Evolutionary conservation across 129 eudicot species (phyloP).

Genomic region (Chrysanthemum makinoi): DNA sequence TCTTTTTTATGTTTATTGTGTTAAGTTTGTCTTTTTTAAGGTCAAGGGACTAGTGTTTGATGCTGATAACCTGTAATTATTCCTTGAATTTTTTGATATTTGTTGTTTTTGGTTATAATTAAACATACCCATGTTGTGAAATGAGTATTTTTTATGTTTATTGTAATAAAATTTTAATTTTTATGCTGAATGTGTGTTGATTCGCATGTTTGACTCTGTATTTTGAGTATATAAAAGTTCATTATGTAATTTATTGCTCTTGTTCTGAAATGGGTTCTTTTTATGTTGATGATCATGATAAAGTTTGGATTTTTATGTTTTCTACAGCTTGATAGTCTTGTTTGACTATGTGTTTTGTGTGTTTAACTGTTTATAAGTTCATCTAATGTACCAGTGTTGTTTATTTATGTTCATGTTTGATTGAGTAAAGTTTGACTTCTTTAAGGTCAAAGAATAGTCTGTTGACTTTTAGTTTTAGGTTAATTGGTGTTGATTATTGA

Average conservation of each 20-base stretch:
- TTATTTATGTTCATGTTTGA: not conserved
- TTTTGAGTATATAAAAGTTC: not conserved
- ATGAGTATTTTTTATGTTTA: not conserved
- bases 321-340: too few species aligned
- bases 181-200: too few species aligned
- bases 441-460: not conserved
- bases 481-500: not conserved
- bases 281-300: too few species aligned
- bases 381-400: too few species aligned
- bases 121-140: not conserved
- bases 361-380: too few species aligned
- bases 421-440: constrained; percentile 8
- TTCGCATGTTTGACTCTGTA: not conserved
- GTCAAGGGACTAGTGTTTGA: too few species aligned
- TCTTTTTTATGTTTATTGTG: not conserved
- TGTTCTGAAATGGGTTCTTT: too few species aligned
- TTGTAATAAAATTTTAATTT: too few species aligned
- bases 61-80: too few species aligned
- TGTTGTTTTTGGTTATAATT: not conserved
- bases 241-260: not conserved
- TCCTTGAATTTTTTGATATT: too few species aligned
- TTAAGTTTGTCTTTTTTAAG: too few species aligned
- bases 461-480: not conserved
- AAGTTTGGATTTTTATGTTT: too few species aligned
- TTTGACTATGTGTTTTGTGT: not conserved